Percentiles rank a stretch among this genome's conserved stretches.
Conservation (phyloP, 2,329 filamentous ascomycete species). For the Zymoseptoria pseudotritici region DNA sequence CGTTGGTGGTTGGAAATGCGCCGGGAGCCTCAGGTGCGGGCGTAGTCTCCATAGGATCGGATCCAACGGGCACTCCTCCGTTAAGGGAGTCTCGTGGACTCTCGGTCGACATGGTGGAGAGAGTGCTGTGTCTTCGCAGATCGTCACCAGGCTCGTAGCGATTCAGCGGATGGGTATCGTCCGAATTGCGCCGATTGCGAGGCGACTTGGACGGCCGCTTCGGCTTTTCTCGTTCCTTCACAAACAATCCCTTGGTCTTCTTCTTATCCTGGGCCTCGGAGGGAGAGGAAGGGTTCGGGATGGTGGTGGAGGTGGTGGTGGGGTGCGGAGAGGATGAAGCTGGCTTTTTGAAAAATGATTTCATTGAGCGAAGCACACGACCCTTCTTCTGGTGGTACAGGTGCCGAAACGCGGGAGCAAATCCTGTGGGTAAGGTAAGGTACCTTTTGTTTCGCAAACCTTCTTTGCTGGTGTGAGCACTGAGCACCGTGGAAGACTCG, state of each 20-base stretch:
- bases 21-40: conserved; percentile 31
- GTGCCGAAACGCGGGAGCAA: neutral
- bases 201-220: conserved; percentile 17
- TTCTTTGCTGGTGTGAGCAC: neutral
- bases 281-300: neutral
- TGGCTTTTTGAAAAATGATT: neutral
- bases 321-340: neutral
- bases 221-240: conserved; percentile 21
- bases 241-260: conserved; percentile 19
- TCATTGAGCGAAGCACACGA: neutral
- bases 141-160: conserved; percentile 87
- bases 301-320: neutral
- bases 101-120: conserved; percentile 32
- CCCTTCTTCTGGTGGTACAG: neutral
- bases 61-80: conserved; percentile 14
- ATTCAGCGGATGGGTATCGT: conserved; percentile 66
- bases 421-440: neutral
- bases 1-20: conserved; percentile 42
- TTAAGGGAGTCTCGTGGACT: conserved; percentile 13
- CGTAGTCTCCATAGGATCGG: conserved; percentile 28
- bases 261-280: conserved; percentile 10
- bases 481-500: neutral
- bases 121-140: conserved; percentile 64
- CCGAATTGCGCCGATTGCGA: conserved; percentile 34
- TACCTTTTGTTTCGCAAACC: neutral